Conservation (phyloP, 352 stramenopile genomes). For the Thraustochytrium striatum region DNA sequence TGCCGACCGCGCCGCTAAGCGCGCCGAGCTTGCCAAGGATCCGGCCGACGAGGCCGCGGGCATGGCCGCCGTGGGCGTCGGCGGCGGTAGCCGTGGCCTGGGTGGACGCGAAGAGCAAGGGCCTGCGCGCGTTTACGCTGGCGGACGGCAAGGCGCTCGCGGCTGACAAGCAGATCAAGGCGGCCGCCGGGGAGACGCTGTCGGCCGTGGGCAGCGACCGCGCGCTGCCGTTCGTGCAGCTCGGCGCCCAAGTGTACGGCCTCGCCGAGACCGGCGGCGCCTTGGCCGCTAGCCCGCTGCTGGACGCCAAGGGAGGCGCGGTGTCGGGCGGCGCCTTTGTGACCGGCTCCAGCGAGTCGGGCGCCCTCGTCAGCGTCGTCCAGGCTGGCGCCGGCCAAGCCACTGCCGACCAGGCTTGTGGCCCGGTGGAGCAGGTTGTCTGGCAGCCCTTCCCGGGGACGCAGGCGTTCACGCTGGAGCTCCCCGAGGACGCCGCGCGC, state of each 20-base stretch:
- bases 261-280: not conserved
- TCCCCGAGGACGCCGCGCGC: not conserved
- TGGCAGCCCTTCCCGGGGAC: not conserved
- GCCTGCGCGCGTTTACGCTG: not conserved
- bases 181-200: not conserved
- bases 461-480: not conserved
- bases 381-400: not conserved
- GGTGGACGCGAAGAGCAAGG: too few species aligned
- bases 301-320: not conserved
- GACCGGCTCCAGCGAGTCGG: not conserved
- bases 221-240: not conserved
- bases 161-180: not conserved
- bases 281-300: not conserved
- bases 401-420: not conserved
- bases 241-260: not conserved
- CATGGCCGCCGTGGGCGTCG: too few species aligned
- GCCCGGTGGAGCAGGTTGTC: not conserved
- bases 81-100: too few species aligned
- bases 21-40: too few species aligned
- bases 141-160: not conserved
- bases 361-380: not conserved
- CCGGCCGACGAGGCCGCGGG: too few species aligned
- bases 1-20: not conserved
- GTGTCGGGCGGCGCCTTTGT: not conserved
- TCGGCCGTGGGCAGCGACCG: not conserved